phyloP scores from a whole-genome alignment of 2,329 filamentous ascomycete species.

The Sporothrix humicola region DNA sequence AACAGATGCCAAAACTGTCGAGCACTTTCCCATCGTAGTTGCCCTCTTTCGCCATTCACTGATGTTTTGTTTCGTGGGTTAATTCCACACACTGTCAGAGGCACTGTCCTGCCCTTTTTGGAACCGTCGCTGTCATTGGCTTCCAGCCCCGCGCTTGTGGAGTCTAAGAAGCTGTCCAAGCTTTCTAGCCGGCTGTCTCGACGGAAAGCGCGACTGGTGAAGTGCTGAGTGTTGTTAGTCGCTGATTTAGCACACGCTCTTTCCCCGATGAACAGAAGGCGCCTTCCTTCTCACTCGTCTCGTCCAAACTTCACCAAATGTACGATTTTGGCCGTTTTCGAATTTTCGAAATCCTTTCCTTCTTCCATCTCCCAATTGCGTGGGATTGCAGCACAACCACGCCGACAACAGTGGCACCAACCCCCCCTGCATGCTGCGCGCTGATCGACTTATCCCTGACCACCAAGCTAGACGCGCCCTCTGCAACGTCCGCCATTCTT shows the following conservation, averaged over 20 bases:
- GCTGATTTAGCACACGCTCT: constrained; percentile 22
- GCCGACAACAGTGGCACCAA: neutral
- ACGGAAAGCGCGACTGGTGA: constrained; percentile 33
- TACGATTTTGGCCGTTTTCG: neutral
- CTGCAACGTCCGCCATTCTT: constrained; percentile 3
- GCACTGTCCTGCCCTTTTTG: constrained; percentile 26
- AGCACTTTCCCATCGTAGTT: neutral
- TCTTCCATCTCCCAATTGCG: neutral
- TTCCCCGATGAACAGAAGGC: neutral
- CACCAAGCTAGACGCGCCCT: constrained; percentile 19
- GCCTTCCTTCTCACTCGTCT: neutral
- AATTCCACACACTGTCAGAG: constrained; percentile 17
- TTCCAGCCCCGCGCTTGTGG: constrained; percentile 23
- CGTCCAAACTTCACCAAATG: neutral
- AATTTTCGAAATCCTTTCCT: neutral
- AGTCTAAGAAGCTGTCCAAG: constrained; percentile 17
- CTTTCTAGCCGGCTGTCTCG: neutral
- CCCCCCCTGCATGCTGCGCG: constrained; percentile 10
- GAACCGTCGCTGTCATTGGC: constrained; percentile 25
- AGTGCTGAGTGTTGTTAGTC: constrained; percentile 25
- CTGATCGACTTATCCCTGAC: constrained; percentile 29
- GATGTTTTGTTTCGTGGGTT: neutral
- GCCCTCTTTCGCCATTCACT: neutral
- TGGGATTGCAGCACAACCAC: neutral
- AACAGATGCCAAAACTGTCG: neutral